Percentiles rank a stretch among this genome's conserved stretches.
Conservation (phyloP, 192 early-diverging fungal species). For the Coemansia sp. region DNA sequence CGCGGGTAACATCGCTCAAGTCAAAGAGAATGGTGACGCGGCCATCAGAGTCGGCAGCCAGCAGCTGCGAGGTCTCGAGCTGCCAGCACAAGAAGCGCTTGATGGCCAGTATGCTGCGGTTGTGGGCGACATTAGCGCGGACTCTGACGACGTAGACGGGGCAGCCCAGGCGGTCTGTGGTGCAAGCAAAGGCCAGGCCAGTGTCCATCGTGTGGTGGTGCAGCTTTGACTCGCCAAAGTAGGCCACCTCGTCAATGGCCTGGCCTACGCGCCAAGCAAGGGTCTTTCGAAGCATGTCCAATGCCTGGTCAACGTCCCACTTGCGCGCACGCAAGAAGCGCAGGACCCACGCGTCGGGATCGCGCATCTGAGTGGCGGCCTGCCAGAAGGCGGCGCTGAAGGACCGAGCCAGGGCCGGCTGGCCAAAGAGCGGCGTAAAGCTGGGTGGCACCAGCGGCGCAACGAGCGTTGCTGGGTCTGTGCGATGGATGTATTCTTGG, state of each 20-base stretch:
- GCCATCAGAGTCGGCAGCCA: slow-evolving; percentile 57
- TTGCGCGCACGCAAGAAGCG: slow-evolving; percentile 86
- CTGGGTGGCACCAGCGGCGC: slow-evolving; percentile 9
- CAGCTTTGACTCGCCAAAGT: slow-evolving; percentile 61
- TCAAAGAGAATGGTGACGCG: slow-evolving; percentile 78
- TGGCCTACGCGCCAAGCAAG: slow-evolving; percentile 73
- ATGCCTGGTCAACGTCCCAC: slow-evolving; percentile 75
- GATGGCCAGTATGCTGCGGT: slow-evolving; percentile 61
- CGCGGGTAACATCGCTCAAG: slow-evolving; percentile 69
- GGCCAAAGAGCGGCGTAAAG: slow-evolving; percentile 36
- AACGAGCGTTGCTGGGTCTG: not conserved
- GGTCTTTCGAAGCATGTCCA: slow-evolving; percentile 67
- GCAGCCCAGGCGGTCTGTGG: slow-evolving; percentile 54
- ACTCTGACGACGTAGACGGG: slow-evolving; percentile 63
- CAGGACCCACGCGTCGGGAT: slow-evolving; percentile 71
- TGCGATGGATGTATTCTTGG: not conserved
- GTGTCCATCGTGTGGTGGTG: slow-evolving; percentile 57
- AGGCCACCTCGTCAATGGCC: slow-evolving; percentile 59
- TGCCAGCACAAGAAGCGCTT: slow-evolving; percentile 66
- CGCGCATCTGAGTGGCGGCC: slow-evolving; percentile 59
- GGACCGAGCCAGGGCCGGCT: slow-evolving; percentile 17
- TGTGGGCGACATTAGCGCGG: slow-evolving; percentile 50
- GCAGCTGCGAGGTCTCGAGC: slow-evolving; percentile 63
- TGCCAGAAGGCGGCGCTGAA: slow-evolving; percentile 66
- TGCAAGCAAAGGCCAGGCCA: slow-evolving; percentile 60